Conservation (phyloP, 768 basidiomycete species). For the Lactarius sp. region DNA sequence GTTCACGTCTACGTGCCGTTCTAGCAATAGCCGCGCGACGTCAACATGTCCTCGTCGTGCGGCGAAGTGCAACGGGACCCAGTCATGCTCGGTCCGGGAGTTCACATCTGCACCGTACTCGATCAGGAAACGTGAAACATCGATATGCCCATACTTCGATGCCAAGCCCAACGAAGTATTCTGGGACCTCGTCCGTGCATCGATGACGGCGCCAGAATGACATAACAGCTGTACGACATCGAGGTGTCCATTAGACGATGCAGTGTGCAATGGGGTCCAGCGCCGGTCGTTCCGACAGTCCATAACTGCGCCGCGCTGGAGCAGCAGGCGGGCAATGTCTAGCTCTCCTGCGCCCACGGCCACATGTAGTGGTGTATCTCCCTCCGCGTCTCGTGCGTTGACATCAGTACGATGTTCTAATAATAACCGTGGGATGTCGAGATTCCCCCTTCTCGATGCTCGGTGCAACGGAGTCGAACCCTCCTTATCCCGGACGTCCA, state of each 20-base stretch:
- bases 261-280: neutral
- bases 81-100: neutral
- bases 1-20: no score
- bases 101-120: neutral
- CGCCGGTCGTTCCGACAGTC: no score
- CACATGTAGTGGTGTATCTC: neutral
- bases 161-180: neutral
- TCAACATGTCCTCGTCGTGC: neutral
- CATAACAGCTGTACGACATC: neutral
- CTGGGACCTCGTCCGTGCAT: neutral
- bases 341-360: neutral
- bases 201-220: neutral
- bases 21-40: no score
- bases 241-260: neutral
- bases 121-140: no score
- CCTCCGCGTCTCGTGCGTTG: neutral
- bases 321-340: neutral
- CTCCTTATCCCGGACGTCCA: neutral
- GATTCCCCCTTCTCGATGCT: neutral
- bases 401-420: neutral
- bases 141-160: neutral
- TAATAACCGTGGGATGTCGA: neutral
- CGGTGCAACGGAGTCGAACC: neutral
- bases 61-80: neutral
- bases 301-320: no score